phyloP scores from a whole-genome alignment of 2,329 filamentous ascomycete genomes.

The Cadophora luteo-olivacea region DNA sequence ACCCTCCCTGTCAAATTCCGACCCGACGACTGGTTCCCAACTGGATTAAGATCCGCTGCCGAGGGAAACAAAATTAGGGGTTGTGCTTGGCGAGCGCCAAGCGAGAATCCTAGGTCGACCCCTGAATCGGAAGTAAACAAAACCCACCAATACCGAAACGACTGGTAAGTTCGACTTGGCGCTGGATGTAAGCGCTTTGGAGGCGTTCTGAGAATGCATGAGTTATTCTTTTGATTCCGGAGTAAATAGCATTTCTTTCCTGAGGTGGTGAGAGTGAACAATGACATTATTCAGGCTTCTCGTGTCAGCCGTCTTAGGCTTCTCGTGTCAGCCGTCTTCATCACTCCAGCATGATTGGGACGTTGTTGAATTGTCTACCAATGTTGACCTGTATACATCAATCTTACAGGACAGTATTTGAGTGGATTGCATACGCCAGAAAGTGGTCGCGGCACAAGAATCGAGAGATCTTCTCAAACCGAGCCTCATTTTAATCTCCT shows the following conservation, averaged over 20 bases:
- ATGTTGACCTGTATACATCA: too few species aligned
- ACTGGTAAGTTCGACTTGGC: not conserved
- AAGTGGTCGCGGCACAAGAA: too few species aligned
- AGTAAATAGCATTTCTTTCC: not conserved
- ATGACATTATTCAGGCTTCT: too few species aligned
- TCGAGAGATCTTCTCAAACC: too few species aligned
- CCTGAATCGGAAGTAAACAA: slow-evolving; percentile 3
- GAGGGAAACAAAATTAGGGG: not conserved
- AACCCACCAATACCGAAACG: not conserved
- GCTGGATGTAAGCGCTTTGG: not conserved
- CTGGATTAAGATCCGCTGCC: not conserved
- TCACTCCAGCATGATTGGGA: too few species aligned
- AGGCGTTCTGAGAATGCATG: too few species aligned
- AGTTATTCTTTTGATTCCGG: not conserved
- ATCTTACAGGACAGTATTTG: too few species aligned
- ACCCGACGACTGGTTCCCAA: not conserved
- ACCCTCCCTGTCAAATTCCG: not conserved
- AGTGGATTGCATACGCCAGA: too few species aligned
- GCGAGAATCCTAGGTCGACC: not conserved
- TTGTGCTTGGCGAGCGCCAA: slow-evolving; percentile 3
- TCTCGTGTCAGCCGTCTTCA: too few species aligned
- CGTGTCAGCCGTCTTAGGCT: too few species aligned
- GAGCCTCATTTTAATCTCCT: too few species aligned
- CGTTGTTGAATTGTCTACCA: too few species aligned
- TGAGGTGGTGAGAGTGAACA: not conserved